Conservation (phyloP, 148 eudicot genomes). For the Silene latifolia region DNA sequence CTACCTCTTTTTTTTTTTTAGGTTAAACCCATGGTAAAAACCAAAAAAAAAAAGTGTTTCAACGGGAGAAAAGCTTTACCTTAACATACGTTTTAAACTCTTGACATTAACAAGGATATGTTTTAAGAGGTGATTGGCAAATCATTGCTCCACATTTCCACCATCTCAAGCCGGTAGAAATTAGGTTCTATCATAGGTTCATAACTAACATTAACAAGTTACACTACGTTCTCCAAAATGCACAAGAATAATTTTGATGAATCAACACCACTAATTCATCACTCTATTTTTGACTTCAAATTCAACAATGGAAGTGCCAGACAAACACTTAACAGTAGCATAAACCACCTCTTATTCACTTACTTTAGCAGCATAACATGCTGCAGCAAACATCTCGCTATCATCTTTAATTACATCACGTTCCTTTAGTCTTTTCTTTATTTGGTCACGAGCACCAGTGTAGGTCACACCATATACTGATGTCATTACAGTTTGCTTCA, state of each 20-base stretch:
- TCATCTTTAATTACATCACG: conserved; percentile 74
- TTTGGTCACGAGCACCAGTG: conserved; percentile 97
- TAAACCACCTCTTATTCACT: conserved; percentile 22
- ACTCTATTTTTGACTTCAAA: background rate
- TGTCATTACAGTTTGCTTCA: conserved; percentile 99
- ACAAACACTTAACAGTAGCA: background rate
- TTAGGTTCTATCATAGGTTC: background rate
- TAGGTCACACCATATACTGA: conserved; percentile 98
- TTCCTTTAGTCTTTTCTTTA: conserved; percentile 87
- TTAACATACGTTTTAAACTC: no score
- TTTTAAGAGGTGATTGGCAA: no score
- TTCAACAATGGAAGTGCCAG: background rate
- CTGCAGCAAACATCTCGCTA: conserved; percentile 56
- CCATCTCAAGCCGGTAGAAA: background rate
- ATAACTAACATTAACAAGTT: background rate
- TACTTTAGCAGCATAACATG: conserved; percentile 96
- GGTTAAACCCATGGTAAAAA: no score
- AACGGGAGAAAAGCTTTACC: no score
- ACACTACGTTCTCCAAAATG: background rate
- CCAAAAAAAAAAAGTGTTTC: no score
- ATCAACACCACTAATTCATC: background rate
- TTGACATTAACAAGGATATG: no score
- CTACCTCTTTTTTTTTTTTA: no score
- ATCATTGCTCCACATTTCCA: no score
- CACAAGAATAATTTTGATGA: background rate